Evolutionary conservation across 2,329 filamentous ascomycete species (phyloP), one percentile per base, ranked within the genome.

Genomic region (Aureobasidium sp.): DNA sequence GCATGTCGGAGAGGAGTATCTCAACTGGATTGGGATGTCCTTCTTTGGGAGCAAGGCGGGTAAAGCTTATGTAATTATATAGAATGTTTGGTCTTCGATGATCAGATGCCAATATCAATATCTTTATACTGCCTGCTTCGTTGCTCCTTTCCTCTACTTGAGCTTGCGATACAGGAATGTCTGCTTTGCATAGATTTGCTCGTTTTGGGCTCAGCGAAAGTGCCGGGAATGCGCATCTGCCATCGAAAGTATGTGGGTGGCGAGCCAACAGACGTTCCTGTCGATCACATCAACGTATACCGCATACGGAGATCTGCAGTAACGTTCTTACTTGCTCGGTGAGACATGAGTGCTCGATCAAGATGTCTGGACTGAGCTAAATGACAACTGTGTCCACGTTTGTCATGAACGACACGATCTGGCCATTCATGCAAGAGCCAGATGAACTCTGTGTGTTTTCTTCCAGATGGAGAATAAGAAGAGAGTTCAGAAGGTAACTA

Each of bases 221-320:
- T 11, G 45, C 27, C 44, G 44, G 25, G 31, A 5, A 22, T 25
- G 22, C 22, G 22, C 22, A 34, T 49, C 41, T 22, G 39, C 17
- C 17, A 17, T 14, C 17, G 8, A 17, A 34, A 29, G 20, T 6
- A 22, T n/a, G 8, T 22, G 11, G 15, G 52, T 56, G 52, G 39
- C 39, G n/a, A 44, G 39, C n/a, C 39, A 56, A 56, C 52, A 22
- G 52, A 8, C 25, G 52, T 56, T 56, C 52, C 52, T 56, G 52
- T 44, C 52, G 52, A 56, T 56, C 52, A 29, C 11, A 22, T 34
- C 25, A 42, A 44, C 52, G 37, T 3, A 27, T 42, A 27, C 52
- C 52, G 52, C 27, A 44, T 56, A 34, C 4, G 39, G 52, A 44
- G 52, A 56, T 56, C 37, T 42, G 15, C 52, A 44, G 1, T n/a